Conservation (phyloP, 1,284 basidiomycete species). For the Phylloporus sp. region DNA sequence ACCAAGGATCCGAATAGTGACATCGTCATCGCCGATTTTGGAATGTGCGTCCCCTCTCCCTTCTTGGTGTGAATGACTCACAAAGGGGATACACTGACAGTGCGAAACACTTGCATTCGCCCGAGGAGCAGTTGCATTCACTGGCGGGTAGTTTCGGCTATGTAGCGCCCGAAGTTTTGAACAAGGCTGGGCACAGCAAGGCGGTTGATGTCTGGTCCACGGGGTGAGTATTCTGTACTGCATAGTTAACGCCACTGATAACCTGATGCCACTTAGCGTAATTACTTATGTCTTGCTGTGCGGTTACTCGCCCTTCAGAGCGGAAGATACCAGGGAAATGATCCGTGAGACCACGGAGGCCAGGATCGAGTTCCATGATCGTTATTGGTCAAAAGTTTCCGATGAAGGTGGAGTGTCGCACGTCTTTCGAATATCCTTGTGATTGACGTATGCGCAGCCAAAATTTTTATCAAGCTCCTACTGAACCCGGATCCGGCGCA, state of each 20-base stretch:
- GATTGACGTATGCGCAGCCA: slow-evolving; percentile 61
- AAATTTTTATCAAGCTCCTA: slow-evolving; percentile 82
- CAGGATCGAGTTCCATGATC: slow-evolving; percentile 89
- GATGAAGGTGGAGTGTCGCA: slow-evolving; percentile 57
- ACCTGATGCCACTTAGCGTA: slow-evolving; percentile 60
- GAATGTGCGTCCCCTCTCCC: slow-evolving; percentile 71
- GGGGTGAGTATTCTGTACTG: slow-evolving; percentile 63
- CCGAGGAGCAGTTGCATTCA: slow-evolving; percentile 81
- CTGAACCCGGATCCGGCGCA: slow-evolving; percentile 77
- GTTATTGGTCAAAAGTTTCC: slow-evolving; percentile 93
- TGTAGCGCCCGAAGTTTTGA: slow-evolving; percentile 92
- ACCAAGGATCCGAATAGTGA: slow-evolving; percentile 76
- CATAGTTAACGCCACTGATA: slow-evolving; percentile 6
- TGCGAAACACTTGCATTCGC: slow-evolving; percentile 84
- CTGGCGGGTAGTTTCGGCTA: slow-evolving; percentile 94
- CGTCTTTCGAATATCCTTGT: not conserved
- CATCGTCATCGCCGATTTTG: slow-evolving; percentile 95
- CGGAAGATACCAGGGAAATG: slow-evolving; percentile 80
- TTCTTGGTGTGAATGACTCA: slow-evolving; percentile 1
- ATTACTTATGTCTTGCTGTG: slow-evolving; percentile 94
- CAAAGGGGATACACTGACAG: slow-evolving; percentile 45
- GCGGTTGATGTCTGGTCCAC: slow-evolving; percentile 94
- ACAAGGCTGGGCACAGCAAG: slow-evolving; percentile 86
- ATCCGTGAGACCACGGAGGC: slow-evolving; percentile 85
- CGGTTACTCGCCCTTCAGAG: slow-evolving; percentile 93